A percentile compares a stretch with the other conserved stretches of the same genome.
These are phyloP conservation scores for Epichloe sp. DNA, from an alignment of 2,329 filamentous ascomycete genomes.

Conservation along the genomic window DNA sequence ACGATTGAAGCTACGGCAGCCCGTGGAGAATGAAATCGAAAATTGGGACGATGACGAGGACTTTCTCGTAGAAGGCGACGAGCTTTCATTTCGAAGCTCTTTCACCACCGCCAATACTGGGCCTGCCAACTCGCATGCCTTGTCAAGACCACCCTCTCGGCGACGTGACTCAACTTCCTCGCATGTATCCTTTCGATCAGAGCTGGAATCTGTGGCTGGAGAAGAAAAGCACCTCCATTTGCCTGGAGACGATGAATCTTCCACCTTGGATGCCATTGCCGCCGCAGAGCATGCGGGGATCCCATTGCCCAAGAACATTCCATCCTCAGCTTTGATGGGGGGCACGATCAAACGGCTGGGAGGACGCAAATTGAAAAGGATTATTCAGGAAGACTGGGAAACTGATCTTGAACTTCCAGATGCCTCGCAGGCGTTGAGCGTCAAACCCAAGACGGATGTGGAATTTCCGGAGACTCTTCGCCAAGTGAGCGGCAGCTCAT, in stretches of 20 bases:
- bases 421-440: conserved; percentile 42
- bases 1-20: conserved; percentile 37
- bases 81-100: conserved; percentile 46
- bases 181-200: conserved; percentile 68
- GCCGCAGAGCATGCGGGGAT: conserved; percentile 84
- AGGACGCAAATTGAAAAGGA: conserved; percentile 56
- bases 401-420: conserved; percentile 62
- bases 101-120: conserved; percentile 22
- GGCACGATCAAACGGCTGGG: conserved; percentile 89
- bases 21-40: conserved; percentile 52
- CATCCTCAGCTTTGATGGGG: conserved; percentile 82
- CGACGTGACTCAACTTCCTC: conserved; percentile 71
- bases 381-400: conserved; percentile 69
- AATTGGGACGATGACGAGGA: conserved; percentile 72
- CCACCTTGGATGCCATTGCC: conserved; percentile 73
- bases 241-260: conserved; percentile 71
- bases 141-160: conserved; percentile 22
- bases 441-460: conserved; percentile 48
- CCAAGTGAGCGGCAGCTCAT: conserved; percentile 48
- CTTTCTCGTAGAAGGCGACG: conserved; percentile 49
- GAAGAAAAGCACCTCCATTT: conserved; percentile 82
- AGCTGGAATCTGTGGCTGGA: conserved; percentile 60
- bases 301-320: conserved; percentile 75
- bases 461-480: conserved; percentile 56
- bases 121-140: conserved; percentile 3